phyloP scores from a whole-genome alignment of 352 stramenopile species.

The Phytophthora gonapodyides region DNA sequence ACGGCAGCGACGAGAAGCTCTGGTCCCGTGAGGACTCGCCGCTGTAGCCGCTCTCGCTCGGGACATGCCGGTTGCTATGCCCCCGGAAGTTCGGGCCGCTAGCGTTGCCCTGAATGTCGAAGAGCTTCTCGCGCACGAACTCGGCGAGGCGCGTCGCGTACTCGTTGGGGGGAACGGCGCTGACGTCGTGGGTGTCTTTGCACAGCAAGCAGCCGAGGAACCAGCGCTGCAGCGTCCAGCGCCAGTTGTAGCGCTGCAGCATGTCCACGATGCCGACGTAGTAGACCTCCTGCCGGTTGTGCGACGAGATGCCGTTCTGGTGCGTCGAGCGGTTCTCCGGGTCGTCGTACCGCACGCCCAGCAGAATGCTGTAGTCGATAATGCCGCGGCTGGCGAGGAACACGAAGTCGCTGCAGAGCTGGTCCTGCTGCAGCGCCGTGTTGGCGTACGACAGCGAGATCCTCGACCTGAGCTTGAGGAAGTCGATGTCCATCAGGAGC shows the following conservation, averaged over 20 bases:
- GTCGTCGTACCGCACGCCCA: conserved; percentile 66
- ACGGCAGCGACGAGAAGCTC: conserved; percentile 24
- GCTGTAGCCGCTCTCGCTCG: conserved; percentile 26
- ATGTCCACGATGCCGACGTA: conserved; percentile 85
- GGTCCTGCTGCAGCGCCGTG: conserved; percentile 53
- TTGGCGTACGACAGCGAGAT: conserved; percentile 56
- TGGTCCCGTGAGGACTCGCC: conserved; percentile 23
- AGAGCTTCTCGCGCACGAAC: conserved; percentile 75
- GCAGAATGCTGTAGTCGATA: conserved; percentile 86
- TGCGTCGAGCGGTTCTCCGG: conserved; percentile 31
- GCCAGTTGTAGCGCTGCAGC: conserved; percentile 87
- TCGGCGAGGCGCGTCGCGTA: conserved; percentile 74
- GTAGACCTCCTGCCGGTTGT: conserved; percentile 65
- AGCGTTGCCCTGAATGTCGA: conserved; percentile 53
- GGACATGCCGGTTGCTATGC: conserved; percentile 2
- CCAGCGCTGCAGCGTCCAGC: conserved; percentile 84
- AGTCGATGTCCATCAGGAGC: conserved; percentile 90
- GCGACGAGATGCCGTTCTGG: conserved; percentile 50
- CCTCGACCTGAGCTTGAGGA: conserved; percentile 71
- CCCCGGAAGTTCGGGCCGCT: conserved; percentile 22
- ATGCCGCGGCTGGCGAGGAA: conserved; percentile 84
- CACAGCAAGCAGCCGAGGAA: conserved; percentile 70
- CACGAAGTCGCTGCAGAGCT: conserved; percentile 81
- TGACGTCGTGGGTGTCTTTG: conserved; percentile 86
- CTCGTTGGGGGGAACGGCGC: conserved; percentile 68